Evolutionary conservation across 768 basidiomycete species (phyloP).

Genomic region (Solioccasus polychromus): DNA sequence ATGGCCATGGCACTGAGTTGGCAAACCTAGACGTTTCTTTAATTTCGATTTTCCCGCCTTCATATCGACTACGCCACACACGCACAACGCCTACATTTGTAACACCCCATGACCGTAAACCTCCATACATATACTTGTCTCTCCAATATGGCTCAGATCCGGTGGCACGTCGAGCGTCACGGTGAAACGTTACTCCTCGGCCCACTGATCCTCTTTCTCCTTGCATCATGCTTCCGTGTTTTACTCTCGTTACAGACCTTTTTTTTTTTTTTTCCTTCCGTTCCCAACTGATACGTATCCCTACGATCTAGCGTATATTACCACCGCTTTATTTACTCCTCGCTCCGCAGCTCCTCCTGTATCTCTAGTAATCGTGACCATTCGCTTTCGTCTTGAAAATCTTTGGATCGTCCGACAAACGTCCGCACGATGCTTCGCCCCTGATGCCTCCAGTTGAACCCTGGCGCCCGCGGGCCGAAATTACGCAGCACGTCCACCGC

Average conservation of each 20-base stretch:
- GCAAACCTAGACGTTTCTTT: conserved; percentile 22
- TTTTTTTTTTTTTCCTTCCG: neutral
- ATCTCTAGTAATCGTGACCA: conserved; percentile 68
- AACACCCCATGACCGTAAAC: conserved; percentile 1
- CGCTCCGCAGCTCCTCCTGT: conserved; percentile 32
- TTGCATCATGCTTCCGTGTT: conserved; percentile 14
- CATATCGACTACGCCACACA: conserved; percentile 4
- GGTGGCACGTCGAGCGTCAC: conserved; percentile 8
- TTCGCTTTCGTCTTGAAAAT: conserved; percentile 87
- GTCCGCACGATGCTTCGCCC: conserved; percentile 83
- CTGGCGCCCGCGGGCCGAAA: conserved; percentile 67
- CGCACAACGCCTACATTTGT: conserved; percentile 3
- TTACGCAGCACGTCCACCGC: conserved; percentile 80
- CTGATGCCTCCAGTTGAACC: conserved; percentile 79
- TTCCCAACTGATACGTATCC: neutral
- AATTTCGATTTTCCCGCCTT: conserved; percentile 1
- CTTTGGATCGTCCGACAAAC: conserved; percentile 83
- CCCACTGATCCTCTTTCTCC: neutral
- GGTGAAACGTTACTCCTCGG: conserved; percentile 16
- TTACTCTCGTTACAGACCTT: conserved; percentile 3
- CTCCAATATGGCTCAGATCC: neutral
- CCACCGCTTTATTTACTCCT: conserved; percentile 13
- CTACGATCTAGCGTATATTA: conserved; percentile 14
- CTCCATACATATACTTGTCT: neutral
- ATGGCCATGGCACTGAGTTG: conserved; percentile 64